Base-by-base conservation (phyloP, 805 yeast species). In the Ogataea glucozyma region DNA sequence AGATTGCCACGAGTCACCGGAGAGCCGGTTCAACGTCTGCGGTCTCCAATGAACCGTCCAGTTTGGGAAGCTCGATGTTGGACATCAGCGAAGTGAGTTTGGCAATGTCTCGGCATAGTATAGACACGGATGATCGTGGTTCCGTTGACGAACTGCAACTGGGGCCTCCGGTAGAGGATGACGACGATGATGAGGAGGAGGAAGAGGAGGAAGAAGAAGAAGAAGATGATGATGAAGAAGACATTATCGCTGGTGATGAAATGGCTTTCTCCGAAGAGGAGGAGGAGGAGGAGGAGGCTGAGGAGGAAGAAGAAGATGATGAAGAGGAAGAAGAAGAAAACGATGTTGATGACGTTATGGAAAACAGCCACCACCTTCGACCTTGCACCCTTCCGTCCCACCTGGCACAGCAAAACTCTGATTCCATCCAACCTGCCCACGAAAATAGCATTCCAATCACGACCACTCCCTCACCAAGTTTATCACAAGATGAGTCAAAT, bases 181-280 rank as follows among this genome's bases (percentile, higher is more conserved):
- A 60, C 21, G 58, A 56, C 12, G 64, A 58, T 12, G 60, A 53
- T 13, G 60, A 49, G 4, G 60, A 52, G 4, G 49, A 45, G 23
- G 53, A 38, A 32, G 51, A 44, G 41, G 52, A 58, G 14, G 62
- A 54, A 18, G 49, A 37, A 3, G 48, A 42, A 4, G 51, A 51
- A 1, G 47, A 35, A 4, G 32, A 20, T 7, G 45, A 19, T 11
- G 48, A 46, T 1, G 45, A 35, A n/a, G 44, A 38, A 2, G 46
- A 22, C 13, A 40, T 62, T 40, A 43, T 55, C 12, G 65, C 57
- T 26, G 61, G 55, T 16, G 60, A 63, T 7, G 70, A 66, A 26
- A 62, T 60, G 26, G 65, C 62, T 19, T 61, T 56, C 10, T 38
- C 20, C 5, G 59, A 54, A n/a, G 60, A 51, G 4, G 61, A 52